Conservation (phyloP, 129 eudicot genomes). For the Saussurea involucrata region DNA sequence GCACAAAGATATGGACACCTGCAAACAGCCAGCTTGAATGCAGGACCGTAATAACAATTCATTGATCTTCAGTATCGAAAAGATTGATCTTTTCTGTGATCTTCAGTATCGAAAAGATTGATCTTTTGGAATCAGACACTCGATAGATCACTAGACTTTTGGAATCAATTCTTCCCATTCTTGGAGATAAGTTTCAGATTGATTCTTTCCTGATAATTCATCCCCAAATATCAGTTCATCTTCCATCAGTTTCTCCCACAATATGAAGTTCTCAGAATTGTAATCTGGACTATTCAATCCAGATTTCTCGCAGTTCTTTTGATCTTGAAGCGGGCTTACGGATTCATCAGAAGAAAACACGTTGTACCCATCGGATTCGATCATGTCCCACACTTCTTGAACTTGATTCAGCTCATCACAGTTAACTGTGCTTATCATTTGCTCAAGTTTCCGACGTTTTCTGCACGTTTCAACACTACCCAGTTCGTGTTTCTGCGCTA, state of each 20-base stretch:
- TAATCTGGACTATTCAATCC: slow-evolving; percentile 23
- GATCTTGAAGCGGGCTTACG: slow-evolving; percentile 35
- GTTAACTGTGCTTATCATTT: slow-evolving; percentile 1
- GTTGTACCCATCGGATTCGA: slow-evolving; percentile 37
- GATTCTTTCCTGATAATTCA: slow-evolving; percentile 11
- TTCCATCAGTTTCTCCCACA: slow-evolving; percentile 83
- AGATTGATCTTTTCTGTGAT: too few species aligned
- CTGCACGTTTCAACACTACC: slow-evolving; percentile 26
- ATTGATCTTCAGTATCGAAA: not conserved
- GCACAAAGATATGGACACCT: not conserved
- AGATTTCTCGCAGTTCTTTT: slow-evolving; percentile 15
- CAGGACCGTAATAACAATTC: not conserved
- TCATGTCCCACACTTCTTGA: slow-evolving; percentile 34
- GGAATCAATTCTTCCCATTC: slow-evolving; percentile 68
- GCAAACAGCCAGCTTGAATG: not conserved
- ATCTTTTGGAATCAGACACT: not conserved
- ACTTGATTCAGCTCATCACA: slow-evolving; percentile 11
- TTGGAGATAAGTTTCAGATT: slow-evolving; percentile 41
- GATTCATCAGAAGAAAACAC: slow-evolving; percentile 39
- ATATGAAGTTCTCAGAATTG: slow-evolving; percentile 44
- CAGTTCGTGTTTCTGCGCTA: slow-evolving; percentile 34
- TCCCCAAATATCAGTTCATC: slow-evolving; percentile 60
- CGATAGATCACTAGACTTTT: not conserved
- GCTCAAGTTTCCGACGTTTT: slow-evolving; percentile 40
- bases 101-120: not conserved